phyloP scores from a whole-genome alignment of 306 rosid genomes.

The Biancaea sappan region DNA sequence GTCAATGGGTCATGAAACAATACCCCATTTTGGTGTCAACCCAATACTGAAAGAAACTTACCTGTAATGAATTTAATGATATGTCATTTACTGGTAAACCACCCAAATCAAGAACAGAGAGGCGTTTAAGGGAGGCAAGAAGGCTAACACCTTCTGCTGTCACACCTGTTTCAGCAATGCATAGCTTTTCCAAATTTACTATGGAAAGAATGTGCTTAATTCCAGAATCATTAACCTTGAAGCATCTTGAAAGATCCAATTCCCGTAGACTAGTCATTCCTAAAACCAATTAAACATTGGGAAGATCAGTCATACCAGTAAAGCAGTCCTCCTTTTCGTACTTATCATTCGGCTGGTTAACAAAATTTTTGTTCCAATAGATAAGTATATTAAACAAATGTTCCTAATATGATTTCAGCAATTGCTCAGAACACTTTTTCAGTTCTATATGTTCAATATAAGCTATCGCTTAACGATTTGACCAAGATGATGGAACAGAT shows the following conservation, averaged over 20 bases:
- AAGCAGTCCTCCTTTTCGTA: not conserved
- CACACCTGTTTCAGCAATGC: slow-evolving; percentile 68
- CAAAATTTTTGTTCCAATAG: not conserved
- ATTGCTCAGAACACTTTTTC: not conserved
- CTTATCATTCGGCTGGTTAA: not conserved
- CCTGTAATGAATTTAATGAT: slow-evolving; percentile 68
- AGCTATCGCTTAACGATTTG: not conserved
- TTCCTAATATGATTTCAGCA: not conserved
- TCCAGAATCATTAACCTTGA: slow-evolving; percentile 72
- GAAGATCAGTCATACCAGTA: not conserved
- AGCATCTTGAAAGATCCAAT: slow-evolving; percentile 78
- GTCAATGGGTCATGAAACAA: not conserved
- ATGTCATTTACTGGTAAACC: slow-evolving; percentile 84
- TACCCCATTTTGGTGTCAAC: not conserved
- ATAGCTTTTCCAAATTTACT: slow-evolving; percentile 63
- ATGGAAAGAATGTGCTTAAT: slow-evolving; percentile 68
- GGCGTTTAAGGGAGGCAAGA: slow-evolving; percentile 59
- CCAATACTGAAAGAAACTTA: slow-evolving; percentile 9
- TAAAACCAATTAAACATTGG: slow-evolving; percentile 34
- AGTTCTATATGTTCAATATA: not conserved
- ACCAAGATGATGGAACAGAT: not conserved
- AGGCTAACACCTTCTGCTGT: slow-evolving; percentile 67
- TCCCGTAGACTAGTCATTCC: slow-evolving; percentile 70
- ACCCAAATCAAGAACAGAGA: slow-evolving; percentile 80
- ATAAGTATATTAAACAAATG: not conserved